These are phyloP conservation scores for Debaryomyces castellii DNA, from an alignment of 805 yeast genomes.

Conservation along the genomic window DNA sequence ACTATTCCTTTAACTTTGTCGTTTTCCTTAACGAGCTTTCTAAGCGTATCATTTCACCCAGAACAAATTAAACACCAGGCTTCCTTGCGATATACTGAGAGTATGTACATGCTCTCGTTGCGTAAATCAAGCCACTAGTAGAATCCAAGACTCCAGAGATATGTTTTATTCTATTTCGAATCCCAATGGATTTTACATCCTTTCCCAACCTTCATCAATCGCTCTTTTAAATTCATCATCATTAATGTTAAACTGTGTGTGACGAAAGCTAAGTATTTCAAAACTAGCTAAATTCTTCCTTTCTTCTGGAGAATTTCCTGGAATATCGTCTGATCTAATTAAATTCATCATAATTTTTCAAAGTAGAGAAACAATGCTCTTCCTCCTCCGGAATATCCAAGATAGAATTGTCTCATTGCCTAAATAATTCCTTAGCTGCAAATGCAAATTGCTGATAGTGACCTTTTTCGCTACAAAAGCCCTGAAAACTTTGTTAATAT, in stretches of 20 bases:
- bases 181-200: slow-evolving; percentile 19
- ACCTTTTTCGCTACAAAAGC: slow-evolving; percentile 16
- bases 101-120: slow-evolving; percentile 32
- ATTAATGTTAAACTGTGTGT: slow-evolving; percentile 28
- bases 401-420: slow-evolving; percentile 9
- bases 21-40: slow-evolving; percentile 10
- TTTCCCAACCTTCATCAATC: slow-evolving; percentile 17
- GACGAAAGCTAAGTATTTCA: slow-evolving; percentile 22
- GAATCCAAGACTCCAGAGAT: slow-evolving; percentile 19
- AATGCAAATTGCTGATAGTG: not conserved
- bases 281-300: slow-evolving; percentile 15
- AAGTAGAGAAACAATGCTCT: slow-evolving; percentile 16
- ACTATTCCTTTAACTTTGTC: slow-evolving; percentile 14
- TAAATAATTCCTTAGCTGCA: slow-evolving; percentile 27
- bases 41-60: slow-evolving; percentile 18
- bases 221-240: slow-evolving; percentile 24
- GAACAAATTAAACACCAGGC: slow-evolving; percentile 33
- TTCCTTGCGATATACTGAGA: slow-evolving; percentile 21
- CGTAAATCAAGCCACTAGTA: slow-evolving; percentile 33
- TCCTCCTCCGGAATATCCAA: slow-evolving; percentile 17
- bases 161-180: slow-evolving; percentile 11
- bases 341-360: slow-evolving; percentile 20
- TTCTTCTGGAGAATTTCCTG: slow-evolving; percentile 12
- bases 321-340: slow-evolving; percentile 22
- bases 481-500: slow-evolving; percentile 26